Evolutionary conservation across 2,329 filamentous ascomycete genomes (phyloP).

Genomic region (Shiraia sp.): DNA sequence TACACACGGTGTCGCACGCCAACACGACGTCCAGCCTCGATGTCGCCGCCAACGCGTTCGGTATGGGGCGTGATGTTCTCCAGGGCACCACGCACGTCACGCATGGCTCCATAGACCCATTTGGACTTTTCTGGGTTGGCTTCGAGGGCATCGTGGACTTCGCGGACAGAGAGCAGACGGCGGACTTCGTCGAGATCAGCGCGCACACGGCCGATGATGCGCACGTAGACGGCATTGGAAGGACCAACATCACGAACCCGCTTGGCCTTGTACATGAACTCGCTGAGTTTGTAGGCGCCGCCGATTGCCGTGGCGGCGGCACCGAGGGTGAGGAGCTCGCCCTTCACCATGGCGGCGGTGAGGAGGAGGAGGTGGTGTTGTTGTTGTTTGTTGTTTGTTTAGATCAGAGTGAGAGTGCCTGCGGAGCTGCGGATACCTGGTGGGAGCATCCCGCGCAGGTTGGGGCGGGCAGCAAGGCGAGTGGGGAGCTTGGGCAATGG

Average conservation of each 20-base stretch:
- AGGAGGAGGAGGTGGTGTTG: slow-evolving; percentile 12
- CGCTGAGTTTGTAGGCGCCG: slow-evolving; percentile 44
- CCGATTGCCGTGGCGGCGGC: slow-evolving; percentile 39
- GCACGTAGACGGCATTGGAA: slow-evolving; percentile 45
- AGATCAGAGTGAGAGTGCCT: slow-evolving; percentile 25
- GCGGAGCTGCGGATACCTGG: slow-evolving; percentile 32
- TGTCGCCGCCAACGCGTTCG: slow-evolving; percentile 39
- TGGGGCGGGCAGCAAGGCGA: slow-evolving; percentile 19
- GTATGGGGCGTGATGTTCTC: slow-evolving; percentile 44
- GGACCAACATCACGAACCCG: slow-evolving; percentile 42
- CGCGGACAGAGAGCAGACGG: slow-evolving; percentile 42
- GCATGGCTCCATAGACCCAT: slow-evolving; percentile 45
- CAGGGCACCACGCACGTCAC: slow-evolving; percentile 41
- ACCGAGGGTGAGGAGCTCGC: slow-evolving; percentile 38
- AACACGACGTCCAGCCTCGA: slow-evolving; percentile 40
- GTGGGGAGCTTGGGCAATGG: slow-evolving; percentile 14
- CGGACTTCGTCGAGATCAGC: slow-evolving; percentile 44
- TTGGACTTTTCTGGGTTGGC: slow-evolving; percentile 42
- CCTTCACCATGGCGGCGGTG: slow-evolving; percentile 35
- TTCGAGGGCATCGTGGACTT: slow-evolving; percentile 44
- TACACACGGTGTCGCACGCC: slow-evolving; percentile 42
- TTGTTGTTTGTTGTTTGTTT: slow-evolving; percentile 12
- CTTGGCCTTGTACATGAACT: slow-evolving; percentile 43
- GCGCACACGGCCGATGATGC: slow-evolving; percentile 43
- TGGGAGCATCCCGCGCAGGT: slow-evolving; percentile 40